A percentile compares a stretch with the other conserved stretches of the same genome.
phyloP scores from a whole-genome alignment of 306 rosid genomes.

The Pyrus betulifolia region DNA sequence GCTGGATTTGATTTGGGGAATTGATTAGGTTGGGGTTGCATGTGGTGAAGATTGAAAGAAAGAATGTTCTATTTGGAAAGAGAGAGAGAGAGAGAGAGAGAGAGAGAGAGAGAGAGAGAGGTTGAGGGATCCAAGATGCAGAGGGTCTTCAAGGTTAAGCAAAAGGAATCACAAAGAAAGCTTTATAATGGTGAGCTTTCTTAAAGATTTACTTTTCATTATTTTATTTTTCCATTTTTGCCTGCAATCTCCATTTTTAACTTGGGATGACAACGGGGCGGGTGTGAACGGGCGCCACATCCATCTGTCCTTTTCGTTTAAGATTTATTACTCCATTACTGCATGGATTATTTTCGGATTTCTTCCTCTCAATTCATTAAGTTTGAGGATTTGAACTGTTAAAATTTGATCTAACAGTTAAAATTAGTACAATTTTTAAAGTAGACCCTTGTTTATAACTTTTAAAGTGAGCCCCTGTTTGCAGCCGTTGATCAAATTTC shows the following conservation, averaged over 20 bases:
- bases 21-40: neutral
- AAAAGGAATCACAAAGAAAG: slow-evolving; percentile 13
- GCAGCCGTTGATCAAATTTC: too few species aligned
- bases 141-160: slow-evolving; percentile 28
- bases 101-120: slow-evolving; percentile 2
- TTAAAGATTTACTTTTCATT: neutral
- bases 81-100: neutral
- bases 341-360: too few species aligned
- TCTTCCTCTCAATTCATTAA: too few species aligned
- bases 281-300: too few species aligned
- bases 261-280: too few species aligned
- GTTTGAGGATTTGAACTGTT: accelerated
- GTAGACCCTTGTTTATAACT: accelerated
- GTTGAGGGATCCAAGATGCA: slow-evolving; percentile 2
- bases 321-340: too few species aligned
- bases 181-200: neutral
- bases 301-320: too few species aligned
- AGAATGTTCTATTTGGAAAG: neutral
- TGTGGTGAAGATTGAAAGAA: slow-evolving; percentile 10
- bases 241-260: too few species aligned
- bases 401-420: accelerated
- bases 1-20: neutral
- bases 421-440: too few species aligned
- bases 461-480: too few species aligned
- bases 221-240: too few species aligned